Base-by-base conservation (phyloP, 106 monocot species). In the Phalaenopsis aphrodite region DNA sequence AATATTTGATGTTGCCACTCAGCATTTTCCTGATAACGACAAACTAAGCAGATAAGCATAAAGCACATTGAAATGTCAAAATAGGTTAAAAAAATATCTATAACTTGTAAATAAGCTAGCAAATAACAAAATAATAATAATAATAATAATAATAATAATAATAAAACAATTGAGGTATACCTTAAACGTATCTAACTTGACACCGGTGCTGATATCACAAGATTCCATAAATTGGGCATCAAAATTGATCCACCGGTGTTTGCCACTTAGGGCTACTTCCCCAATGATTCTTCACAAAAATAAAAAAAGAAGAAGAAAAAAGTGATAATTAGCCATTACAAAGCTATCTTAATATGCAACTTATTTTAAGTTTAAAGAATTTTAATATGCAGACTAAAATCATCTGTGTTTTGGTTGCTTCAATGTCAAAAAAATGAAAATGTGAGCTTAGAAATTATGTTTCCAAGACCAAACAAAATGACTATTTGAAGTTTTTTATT, bases 1-100 rank as follows among this genome's bases (percentile, higher is more conserved):
- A 58, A 83, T 72, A 83, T 72, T 23, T 83, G 78, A 78, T 57
- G 45, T 74, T 46, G 55, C 83, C 72, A 73, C 72, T 83, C 78
- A 43, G 14, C 19, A 55, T 43, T 58, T 2, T 73, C 56, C 83
- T 83, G 83, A 78, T 66, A 77, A 78, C 55, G 30, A 78, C 67
- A 74, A 57, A 6, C 38, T 45, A 46, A 42, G 58, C 48, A 77
- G 56, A 65, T 77, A 82, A 18, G 18, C 11, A 10, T 55, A 41
- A 48, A 38, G 43, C 11, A 56, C 21, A 41, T 71, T 77, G 5
- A 14, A 56, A 57, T 76, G 36, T n/a, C 43, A 82, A 12, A 69
- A 18, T 52, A n/a, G 3, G 17, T 37, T 49, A 19, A 21, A 61
- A 38, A 41, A 43, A 64, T 39, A 41, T 12, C 4, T 39, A 55